A percentile compares a stretch with the other conserved stretches of the same genome.
phyloP scores from a whole-genome alignment of 2,329 filamentous ascomycete species.

The Pseudogymnoascus sp. region DNA sequence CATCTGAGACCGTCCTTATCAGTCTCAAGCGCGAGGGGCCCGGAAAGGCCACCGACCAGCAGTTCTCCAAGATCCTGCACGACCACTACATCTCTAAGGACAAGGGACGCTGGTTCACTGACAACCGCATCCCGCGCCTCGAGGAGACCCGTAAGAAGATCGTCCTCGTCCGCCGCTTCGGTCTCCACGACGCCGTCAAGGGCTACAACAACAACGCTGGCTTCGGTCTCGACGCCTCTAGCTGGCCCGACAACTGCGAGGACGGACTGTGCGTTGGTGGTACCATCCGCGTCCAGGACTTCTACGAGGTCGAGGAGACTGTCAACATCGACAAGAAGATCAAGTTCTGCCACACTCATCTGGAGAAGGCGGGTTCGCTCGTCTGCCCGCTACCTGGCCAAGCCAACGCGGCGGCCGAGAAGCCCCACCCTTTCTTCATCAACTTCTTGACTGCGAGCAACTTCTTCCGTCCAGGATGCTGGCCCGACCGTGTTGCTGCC shows the following conservation, averaged over 20 bases:
- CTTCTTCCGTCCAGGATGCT: conserved; percentile 86
- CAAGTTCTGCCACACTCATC: conserved; percentile 60
- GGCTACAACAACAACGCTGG: conserved; percentile 42
- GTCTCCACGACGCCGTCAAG: conserved; percentile 48
- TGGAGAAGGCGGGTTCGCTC: conserved; percentile 59
- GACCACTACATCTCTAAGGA: conserved; percentile 58
- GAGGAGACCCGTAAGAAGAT: conserved; percentile 75
- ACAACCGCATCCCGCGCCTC: conserved; percentile 66
- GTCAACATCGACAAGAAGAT: conserved; percentile 77
- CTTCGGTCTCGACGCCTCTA: conserved; percentile 52
- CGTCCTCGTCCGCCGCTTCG: conserved; percentile 75
- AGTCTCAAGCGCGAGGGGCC: conserved; percentile 87
- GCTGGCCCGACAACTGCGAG: conserved; percentile 84
- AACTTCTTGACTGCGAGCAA: conserved; percentile 90
- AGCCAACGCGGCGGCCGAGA: conserved; percentile 19
- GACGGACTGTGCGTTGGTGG: conserved; percentile 64
- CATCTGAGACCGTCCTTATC: conserved; percentile 75
- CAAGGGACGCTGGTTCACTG: conserved; percentile 65
- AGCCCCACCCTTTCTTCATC: conserved; percentile 59
- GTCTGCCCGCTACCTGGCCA: conserved; percentile 38
- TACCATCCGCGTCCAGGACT: conserved; percentile 81
- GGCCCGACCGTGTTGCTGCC: conserved; percentile 85
- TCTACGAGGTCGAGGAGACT: conserved; percentile 75
- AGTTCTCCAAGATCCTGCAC: conserved; percentile 66
- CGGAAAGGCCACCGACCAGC: conserved; percentile 68